These are phyloP conservation scores for Adansonia grandidieri DNA, from an alignment of 441 rosid species.

Conservation along the genomic window DNA sequence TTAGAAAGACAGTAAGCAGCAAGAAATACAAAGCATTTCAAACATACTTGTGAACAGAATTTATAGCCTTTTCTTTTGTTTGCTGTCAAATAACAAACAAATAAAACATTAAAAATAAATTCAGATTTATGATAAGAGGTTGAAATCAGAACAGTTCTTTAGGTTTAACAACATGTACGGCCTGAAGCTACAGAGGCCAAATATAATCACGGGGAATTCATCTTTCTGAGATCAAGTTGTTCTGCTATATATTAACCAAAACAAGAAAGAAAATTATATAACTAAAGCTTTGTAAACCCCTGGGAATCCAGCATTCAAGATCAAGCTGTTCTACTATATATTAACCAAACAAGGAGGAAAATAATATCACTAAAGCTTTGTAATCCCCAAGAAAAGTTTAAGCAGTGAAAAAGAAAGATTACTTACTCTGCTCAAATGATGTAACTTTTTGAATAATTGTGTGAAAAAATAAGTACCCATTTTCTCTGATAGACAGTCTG, in stretches of 20 bases:
- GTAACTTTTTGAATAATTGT: conserved; percentile 47
- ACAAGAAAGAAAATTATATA: too few species aligned
- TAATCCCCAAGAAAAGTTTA: background rate
- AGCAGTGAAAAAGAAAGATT: background rate
- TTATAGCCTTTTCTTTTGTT: too few species aligned
- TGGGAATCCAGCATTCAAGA: conserved; percentile 41
- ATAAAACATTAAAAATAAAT: too few species aligned
- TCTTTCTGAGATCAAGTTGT: too few species aligned
- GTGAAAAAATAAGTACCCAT: conserved; percentile 50
- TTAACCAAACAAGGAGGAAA: background rate
- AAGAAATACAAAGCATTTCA: too few species aligned
- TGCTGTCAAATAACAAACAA: too few species aligned
- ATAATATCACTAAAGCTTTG: conserved; percentile 11
- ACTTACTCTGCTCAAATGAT: conserved; percentile 53
- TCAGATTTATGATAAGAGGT: too few species aligned
- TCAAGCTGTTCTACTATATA: conserved; percentile 37
- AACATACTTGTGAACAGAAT: too few species aligned
- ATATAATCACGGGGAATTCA: conserved; percentile 18
- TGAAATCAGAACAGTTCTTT: background rate
- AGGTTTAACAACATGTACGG: background rate
- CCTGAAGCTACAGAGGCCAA: background rate
- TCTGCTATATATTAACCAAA: too few species aligned
- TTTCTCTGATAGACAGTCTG: conserved; percentile 56
- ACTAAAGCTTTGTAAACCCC: background rate
- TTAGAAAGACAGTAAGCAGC: too few species aligned